A percentile compares a stretch with the other conserved stretches of the same genome.
phyloP scores from a whole-genome alignment of 129 eudicot genomes.

The Heracleum sosnowskyi region DNA sequence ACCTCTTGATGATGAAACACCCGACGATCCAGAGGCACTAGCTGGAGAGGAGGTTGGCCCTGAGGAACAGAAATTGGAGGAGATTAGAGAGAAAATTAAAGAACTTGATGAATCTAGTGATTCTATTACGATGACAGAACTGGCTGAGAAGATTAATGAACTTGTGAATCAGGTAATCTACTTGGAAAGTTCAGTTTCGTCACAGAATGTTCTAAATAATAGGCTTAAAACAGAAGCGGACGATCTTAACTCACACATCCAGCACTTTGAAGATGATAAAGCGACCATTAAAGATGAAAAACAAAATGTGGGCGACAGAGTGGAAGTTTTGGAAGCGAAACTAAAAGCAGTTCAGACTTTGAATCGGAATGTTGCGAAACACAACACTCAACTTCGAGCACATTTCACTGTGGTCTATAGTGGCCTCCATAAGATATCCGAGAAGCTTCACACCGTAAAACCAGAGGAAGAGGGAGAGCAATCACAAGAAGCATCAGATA shows the following conservation, averaged over 20 bases:
- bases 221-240: constrained; percentile 44
- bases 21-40: neutral
- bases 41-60: constrained; percentile 12
- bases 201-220: constrained; percentile 57
- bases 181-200: constrained; percentile 55
- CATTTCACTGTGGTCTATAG: constrained; percentile 48
- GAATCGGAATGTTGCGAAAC: constrained; percentile 36
- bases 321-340: constrained; percentile 59
- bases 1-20: constrained; percentile 14
- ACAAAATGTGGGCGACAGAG: constrained; percentile 25
- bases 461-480: constrained; percentile 44
- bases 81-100: constrained; percentile 10
- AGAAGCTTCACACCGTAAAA: constrained; percentile 39
- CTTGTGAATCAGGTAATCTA: constrained; percentile 58
- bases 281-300: constrained; percentile 33
- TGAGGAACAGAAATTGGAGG: constrained; percentile 22
- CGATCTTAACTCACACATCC: constrained; percentile 60
- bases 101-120: constrained; percentile 19
- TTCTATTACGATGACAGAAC: constrained; percentile 47
- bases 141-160: constrained; percentile 74
- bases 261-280: constrained; percentile 57
- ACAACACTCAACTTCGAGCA: constrained; percentile 34
- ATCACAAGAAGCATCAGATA: constrained; percentile 13
- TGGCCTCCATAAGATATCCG: constrained; percentile 43
- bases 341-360: constrained; percentile 41